Evolutionary conservation across 1,284 basidiomycete species (phyloP).

Genomic region (Trichosporon coremiiforme): DNA sequence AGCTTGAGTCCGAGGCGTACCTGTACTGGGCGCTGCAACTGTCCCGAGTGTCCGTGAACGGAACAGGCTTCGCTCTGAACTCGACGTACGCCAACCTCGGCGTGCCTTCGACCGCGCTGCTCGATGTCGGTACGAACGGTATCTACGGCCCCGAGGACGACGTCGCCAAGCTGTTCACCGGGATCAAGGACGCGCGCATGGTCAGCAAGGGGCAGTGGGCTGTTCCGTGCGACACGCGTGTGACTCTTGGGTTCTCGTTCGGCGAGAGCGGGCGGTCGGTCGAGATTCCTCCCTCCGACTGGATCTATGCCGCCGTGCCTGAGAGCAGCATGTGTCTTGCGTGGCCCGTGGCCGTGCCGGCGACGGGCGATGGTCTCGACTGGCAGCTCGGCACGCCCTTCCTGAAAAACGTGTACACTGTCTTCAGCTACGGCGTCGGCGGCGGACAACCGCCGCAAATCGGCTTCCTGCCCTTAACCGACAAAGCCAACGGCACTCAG

Average conservation of each 20-base stretch:
- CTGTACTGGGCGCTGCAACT: conserved; percentile 78
- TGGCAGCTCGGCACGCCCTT: conserved; percentile 87
- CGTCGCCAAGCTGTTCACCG: conserved; percentile 68
- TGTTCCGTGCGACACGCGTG: conserved; percentile 71
- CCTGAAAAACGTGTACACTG: conserved; percentile 75
- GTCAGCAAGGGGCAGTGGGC: conserved; percentile 74
- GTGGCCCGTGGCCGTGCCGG: conserved; percentile 73
- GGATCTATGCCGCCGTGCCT: conserved; percentile 72
- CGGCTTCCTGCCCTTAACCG: conserved; percentile 47
- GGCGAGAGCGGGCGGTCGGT: conserved; percentile 62
- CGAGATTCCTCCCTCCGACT: conserved; percentile 75
- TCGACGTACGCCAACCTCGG: conserved; percentile 68
- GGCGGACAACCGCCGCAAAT: conserved; percentile 48
- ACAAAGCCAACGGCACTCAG: conserved; percentile 23
- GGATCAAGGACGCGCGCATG: conserved; percentile 68
- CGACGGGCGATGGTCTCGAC: conserved; percentile 74
- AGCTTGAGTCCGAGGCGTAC: conserved; percentile 59
- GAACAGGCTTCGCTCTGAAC: conserved; percentile 62
- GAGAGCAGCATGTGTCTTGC: conserved; percentile 72
- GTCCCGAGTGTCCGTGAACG: conserved; percentile 66
- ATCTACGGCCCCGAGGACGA: conserved; percentile 80
- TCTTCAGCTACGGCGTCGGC: conserved; percentile 61
- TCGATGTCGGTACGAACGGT: conserved; percentile 77
- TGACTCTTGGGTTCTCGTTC: conserved; percentile 71
- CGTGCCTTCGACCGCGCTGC: conserved; percentile 67